phyloP scores from a whole-genome alignment of 345 rosid species.

The Rhodomyrtus tomentosa region DNA sequence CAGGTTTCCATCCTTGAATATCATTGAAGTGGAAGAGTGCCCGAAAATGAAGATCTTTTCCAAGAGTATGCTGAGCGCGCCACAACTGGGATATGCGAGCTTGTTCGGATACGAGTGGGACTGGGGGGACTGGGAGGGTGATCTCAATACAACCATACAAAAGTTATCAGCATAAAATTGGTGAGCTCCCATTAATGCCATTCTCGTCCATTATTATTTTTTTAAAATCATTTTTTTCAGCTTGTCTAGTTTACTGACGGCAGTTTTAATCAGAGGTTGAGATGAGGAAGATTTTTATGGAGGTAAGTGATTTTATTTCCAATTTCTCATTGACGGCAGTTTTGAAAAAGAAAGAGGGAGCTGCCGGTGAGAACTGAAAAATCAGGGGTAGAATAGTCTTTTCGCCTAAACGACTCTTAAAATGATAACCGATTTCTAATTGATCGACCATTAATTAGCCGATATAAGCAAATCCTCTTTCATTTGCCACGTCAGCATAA shows the following conservation, averaged over 20 bases:
- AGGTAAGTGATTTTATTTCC: background rate
- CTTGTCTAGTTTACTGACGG: fast-evolving
- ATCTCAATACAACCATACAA: too few species aligned
- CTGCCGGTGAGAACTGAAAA: background rate
- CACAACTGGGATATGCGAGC: fast-evolving
- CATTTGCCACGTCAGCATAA: fast-evolving
- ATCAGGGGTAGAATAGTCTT: too few species aligned
- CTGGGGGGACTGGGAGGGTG: too few species aligned
- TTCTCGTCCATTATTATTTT: background rate
- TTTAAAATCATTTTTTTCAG: fast-evolving
- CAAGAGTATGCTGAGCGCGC: fast-evolving
- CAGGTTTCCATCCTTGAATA: fast-evolving
- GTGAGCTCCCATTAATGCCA: background rate
- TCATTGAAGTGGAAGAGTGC: background rate
- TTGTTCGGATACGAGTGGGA: fast-evolving
- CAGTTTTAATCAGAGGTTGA: fast-evolving
- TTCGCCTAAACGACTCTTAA: too few species aligned
- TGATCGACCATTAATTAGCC: too few species aligned
- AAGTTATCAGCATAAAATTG: background rate
- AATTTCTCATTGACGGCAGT: background rate
- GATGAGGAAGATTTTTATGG: background rate
- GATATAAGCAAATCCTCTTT: too few species aligned
- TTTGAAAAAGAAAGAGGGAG: background rate
- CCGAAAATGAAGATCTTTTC: background rate
- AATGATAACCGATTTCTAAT: too few species aligned